Evolutionary conservation across 2,329 filamentous ascomycete genomes (phyloP).

Genomic region (Curvularia verruculosa): DNA sequence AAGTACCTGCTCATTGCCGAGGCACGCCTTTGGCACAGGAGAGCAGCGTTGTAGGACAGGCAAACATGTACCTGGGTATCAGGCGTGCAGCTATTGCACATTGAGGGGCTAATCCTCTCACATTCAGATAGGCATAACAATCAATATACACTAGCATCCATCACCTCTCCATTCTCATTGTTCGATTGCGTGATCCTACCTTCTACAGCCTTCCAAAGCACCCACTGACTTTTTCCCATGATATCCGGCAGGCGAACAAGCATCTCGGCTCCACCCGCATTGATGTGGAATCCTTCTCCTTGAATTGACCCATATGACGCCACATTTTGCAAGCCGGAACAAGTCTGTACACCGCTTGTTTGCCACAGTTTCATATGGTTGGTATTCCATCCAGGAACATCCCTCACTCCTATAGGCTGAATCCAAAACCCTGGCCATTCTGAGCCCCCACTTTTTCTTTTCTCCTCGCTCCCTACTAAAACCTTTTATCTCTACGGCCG

Average conservation of each 20-base stretch:
- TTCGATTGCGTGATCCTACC: conserved; percentile 8
- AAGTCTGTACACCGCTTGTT: background rate
- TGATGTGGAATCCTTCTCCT: background rate
- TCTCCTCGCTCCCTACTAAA: conserved; percentile 5
- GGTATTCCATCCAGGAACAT: conserved; percentile 5
- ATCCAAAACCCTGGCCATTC: conserved; percentile 4
- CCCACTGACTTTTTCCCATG: background rate
- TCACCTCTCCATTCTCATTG: background rate
- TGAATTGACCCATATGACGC: background rate
- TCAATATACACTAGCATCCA: conserved; percentile 4
- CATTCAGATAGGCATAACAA: conserved; percentile 12
- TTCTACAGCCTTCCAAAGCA: background rate
- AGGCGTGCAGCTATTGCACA: conserved; percentile 6
- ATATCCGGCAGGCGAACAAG: background rate
- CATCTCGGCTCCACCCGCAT: background rate
- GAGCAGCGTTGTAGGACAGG: conserved; percentile 5
- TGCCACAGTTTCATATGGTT: background rate
- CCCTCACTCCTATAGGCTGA: background rate
- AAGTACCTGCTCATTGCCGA: conserved; percentile 4
- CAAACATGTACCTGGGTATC: conserved; percentile 12
- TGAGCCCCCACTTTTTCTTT: background rate
- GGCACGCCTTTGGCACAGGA: conserved; percentile 1
- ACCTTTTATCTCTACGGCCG: background rate
- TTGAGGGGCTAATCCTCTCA: conserved; percentile 13
- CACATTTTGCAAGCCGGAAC: background rate